A percentile compares a stretch with the other conserved stretches of the same genome.
Conservation (phyloP, 345 rosid species). For the Hibiscus syriacus region DNA sequence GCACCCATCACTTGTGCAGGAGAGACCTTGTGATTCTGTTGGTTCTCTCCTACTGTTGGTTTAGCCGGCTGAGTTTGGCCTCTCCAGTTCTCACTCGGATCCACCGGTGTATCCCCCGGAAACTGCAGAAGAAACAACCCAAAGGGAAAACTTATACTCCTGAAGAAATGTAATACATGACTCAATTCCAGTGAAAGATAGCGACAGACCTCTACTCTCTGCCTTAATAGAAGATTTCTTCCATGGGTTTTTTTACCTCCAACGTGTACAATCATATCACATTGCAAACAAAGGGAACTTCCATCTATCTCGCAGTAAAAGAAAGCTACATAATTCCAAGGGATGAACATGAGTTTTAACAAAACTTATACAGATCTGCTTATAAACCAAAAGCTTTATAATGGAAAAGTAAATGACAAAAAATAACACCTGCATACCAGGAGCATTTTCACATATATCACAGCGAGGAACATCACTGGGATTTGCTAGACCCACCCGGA, state of each 20-base stretch:
- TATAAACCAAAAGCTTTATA: no score
- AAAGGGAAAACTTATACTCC: neutral
- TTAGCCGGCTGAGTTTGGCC: slow-evolving; percentile 26
- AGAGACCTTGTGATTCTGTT: slow-evolving; percentile 29
- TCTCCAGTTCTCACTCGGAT: slow-evolving; percentile 21
- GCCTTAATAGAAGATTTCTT: slow-evolving; percentile 64
- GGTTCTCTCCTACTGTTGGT: slow-evolving; percentile 23
- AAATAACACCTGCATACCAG: slow-evolving; percentile 35
- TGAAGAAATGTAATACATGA: neutral
- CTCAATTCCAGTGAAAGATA: neutral
- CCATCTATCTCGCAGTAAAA: slow-evolving; percentile 85
- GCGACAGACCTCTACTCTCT: slow-evolving; percentile 57
- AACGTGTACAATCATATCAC: slow-evolving; percentile 78
- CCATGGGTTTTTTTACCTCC: slow-evolving; percentile 72
- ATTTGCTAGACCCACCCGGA: slow-evolving; percentile 64
- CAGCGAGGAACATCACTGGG: slow-evolving; percentile 66
- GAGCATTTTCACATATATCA: slow-evolving; percentile 76
- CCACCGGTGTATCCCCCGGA: slow-evolving; percentile 49
- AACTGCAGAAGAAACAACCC: slow-evolving; percentile 35
- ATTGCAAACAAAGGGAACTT: slow-evolving; percentile 76
- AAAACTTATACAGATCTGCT: no score
- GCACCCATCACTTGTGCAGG: slow-evolving; percentile 20
- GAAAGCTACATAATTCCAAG: slow-evolving; percentile 47
- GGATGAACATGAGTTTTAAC: slow-evolving; percentile 1
- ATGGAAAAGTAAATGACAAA: neutral